These are phyloP conservation scores for Nicotiana tomentosiformis DNA, from an alignment of 257 asterid genomes.

Conservation along the genomic window DNA sequence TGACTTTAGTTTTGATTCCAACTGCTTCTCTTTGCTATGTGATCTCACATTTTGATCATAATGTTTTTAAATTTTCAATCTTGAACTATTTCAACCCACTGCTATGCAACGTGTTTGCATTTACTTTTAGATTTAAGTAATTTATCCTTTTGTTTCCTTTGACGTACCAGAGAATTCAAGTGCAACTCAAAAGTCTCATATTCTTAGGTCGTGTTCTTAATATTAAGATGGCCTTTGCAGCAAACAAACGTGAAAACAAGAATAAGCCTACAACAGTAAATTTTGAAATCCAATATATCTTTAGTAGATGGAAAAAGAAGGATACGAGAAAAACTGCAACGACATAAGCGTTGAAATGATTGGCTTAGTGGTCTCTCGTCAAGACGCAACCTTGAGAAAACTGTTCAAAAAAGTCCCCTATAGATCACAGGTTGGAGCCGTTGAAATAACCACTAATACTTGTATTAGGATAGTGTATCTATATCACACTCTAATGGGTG, in stretches of 20 bases:
- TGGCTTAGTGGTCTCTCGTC: conserved; percentile 1
- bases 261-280: background rate
- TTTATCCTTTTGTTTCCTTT: background rate
- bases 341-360: background rate
- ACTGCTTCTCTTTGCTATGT: background rate
- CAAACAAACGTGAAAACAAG: background rate
- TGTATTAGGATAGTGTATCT: too few relatives aligned
- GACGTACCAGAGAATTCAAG: background rate
- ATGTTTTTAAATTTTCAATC: background rate
- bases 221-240: background rate
- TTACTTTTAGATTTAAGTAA: background rate
- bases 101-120: background rate
- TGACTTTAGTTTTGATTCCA: background rate
- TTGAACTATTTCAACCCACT: background rate
- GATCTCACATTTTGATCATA: background rate
- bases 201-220: background rate
- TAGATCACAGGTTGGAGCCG: too few relatives aligned
- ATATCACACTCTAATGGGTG: too few relatives aligned
- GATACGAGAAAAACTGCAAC: background rate
- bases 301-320: background rate
- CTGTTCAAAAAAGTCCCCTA: background rate
- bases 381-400: background rate
- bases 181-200: background rate
- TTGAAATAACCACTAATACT: too few relatives aligned
- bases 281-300: background rate